These are phyloP conservation scores for Epichloe glyceriae DNA, from an alignment of 2,329 filamentous ascomycete genomes.

Conservation along the genomic window DNA sequence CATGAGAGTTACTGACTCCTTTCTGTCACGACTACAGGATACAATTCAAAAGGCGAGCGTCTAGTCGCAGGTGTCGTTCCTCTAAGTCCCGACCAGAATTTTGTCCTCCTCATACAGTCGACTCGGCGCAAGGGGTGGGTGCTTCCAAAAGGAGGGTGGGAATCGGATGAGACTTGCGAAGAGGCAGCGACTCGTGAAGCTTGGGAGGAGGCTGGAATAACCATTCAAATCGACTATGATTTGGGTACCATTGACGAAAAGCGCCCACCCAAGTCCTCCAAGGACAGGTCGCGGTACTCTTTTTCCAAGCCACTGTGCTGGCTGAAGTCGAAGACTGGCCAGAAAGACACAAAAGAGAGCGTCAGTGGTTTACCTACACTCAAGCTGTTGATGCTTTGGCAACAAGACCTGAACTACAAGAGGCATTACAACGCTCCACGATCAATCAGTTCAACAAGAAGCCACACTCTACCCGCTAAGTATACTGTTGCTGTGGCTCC, in stretches of 20 bases:
- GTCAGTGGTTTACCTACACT: constrained; percentile 78
- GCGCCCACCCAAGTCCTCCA: constrained; percentile 61
- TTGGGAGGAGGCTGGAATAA: constrained; percentile 95
- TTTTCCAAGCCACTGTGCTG: constrained; percentile 79
- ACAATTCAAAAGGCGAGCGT: constrained; percentile 82
- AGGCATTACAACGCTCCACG: constrained; percentile 73
- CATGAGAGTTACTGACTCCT: constrained; percentile 9
- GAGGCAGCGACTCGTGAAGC: constrained; percentile 82
- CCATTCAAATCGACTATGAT: constrained; percentile 72
- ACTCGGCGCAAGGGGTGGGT: constrained; percentile 89
- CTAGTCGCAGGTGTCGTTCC: constrained; percentile 92
- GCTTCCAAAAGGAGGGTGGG: constrained; percentile 94
- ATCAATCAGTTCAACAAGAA: constrained; percentile 34
- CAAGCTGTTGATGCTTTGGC: constrained; percentile 69
- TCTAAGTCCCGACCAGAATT: constrained; percentile 70
- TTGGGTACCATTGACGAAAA: constrained; percentile 78
- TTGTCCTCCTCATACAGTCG: constrained; percentile 88
- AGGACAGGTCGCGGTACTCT: constrained; percentile 57
- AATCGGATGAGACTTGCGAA: constrained; percentile 79
- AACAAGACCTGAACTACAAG: constrained; percentile 71
- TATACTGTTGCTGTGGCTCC: not conserved
- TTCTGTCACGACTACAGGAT: constrained; percentile 47
- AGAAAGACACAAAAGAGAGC: constrained; percentile 79
- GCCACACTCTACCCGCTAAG: not conserved
- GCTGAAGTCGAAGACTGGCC: constrained; percentile 83